A percentile compares a stretch with the other conserved stretches of the same genome.
phyloP scores from a whole-genome alignment of 2,329 filamentous ascomycete species.

The Pestalotiopsis sp. region DNA sequence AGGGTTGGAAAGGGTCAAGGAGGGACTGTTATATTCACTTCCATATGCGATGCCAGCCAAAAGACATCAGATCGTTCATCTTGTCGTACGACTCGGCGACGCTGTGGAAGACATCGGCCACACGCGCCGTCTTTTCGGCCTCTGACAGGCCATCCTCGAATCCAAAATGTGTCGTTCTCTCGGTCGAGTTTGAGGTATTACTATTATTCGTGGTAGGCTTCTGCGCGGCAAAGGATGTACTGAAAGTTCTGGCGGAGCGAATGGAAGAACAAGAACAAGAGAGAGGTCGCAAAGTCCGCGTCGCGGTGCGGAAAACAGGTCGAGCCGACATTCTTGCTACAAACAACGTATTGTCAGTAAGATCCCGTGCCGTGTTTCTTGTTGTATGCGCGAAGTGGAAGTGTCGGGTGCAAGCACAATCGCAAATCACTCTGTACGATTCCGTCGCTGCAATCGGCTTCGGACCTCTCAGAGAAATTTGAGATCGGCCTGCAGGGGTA shows the following conservation, averaged over 20 bases:
- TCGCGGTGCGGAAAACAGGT: slow-evolving; percentile 23
- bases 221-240: slow-evolving; percentile 20
- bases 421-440: background rate
- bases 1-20: background rate
- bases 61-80: slow-evolving; percentile 99
- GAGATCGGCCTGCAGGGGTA: slow-evolving; percentile 3
- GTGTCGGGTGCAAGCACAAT: background rate
- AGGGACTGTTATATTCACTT: slow-evolving; percentile 52
- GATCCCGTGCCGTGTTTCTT: background rate
- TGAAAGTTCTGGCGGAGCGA: slow-evolving; percentile 19
- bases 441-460: background rate
- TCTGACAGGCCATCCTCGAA: slow-evolving; percentile 79
- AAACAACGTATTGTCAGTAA: background rate
- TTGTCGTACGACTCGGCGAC: slow-evolving; percentile 93
- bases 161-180: slow-evolving; percentile 82
- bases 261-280: slow-evolving; percentile 12
- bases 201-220: slow-evolving; percentile 20
- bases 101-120: slow-evolving; percentile 89
- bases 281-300: slow-evolving; percentile 18
- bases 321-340: slow-evolving; percentile 27
- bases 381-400: background rate
- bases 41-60: slow-evolving; percentile 96
- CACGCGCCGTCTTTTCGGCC: slow-evolving; percentile 69
- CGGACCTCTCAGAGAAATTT: slow-evolving; percentile 7
- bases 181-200: slow-evolving; percentile 25